These are phyloP conservation scores for Cyberlindnera japonica DNA, from an alignment of 805 yeast genomes.

Conservation along the genomic window DNA sequence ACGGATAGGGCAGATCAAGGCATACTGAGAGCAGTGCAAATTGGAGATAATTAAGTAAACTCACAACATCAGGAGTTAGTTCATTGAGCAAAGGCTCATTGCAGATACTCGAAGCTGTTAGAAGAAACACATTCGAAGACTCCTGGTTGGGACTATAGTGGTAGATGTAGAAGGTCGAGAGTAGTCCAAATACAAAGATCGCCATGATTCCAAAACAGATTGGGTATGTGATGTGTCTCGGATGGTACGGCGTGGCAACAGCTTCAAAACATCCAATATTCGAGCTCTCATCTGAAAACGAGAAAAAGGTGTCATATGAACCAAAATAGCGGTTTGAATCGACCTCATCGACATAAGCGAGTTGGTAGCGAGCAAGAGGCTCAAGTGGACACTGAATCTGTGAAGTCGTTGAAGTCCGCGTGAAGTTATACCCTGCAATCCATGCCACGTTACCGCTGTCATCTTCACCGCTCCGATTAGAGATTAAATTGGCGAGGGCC, in stretches of 20 bases:
- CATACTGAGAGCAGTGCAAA: constrained; percentile 56
- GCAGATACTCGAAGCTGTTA: constrained; percentile 55
- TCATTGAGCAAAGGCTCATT: constrained; percentile 53
- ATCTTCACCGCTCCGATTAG: no score
- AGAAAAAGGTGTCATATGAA: constrained; percentile 40
- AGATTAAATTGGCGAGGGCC: constrained; percentile 2
- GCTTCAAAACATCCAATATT: constrained; percentile 36
- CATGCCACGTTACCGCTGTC: neutral
- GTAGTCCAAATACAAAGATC: constrained; percentile 37
- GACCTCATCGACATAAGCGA: constrained; percentile 25
- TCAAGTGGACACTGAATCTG: constrained; percentile 28
- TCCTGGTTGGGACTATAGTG: constrained; percentile 57
- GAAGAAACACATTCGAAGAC: constrained; percentile 48
- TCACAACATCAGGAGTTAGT: constrained; percentile 49
- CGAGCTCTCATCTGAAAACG: constrained; percentile 31
- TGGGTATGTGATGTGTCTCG: constrained; percentile 35
- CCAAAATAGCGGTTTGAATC: constrained; percentile 36
- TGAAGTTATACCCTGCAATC: constrained; percentile 6
- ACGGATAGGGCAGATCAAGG: constrained; percentile 55
- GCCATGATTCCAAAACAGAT: constrained; percentile 37
- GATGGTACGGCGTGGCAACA: constrained; percentile 47
- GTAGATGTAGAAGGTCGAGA: constrained; percentile 33
- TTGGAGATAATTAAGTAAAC: constrained; percentile 51
- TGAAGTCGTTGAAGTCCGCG: neutral
- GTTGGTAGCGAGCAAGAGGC: constrained; percentile 23